Base-by-base conservation (phyloP, 768 basidiomycete species). In the Mycena chlorophos region DNA sequence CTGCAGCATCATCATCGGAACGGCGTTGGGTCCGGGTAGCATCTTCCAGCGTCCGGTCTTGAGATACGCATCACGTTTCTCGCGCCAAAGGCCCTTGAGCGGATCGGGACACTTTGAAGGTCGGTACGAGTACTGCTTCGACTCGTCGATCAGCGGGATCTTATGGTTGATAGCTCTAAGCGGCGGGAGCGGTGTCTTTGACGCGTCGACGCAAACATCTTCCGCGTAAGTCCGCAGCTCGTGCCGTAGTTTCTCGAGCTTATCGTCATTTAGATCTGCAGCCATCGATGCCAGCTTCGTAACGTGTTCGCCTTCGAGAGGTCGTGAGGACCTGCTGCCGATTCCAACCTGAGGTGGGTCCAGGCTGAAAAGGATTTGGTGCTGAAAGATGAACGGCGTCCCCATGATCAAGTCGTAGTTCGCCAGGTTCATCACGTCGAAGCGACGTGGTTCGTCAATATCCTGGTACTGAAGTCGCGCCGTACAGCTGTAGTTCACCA, bases 341-440 rank as follows among this genome's bases (percentile, higher is more conserved):
- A 63, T 52, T 2, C 45, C 47, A 27, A 63, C 31, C 2, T 46
- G 34, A 13, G 61, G 20, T 46, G 52, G 61, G 52, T 55, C 51
- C 22, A 54, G 55, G 10, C 64, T 62, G 46, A 63, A 25, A 2
- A 54, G 34, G 1, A 63, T 19, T n/a, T 52, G 31, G 29, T 63
- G 48, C 22, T 70, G 68, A 25, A 56, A 68, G 1, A 70, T 20
- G 38, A 69, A 71, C 4, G 68, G 71, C 0, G 69, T 70, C 2
- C 71, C 65, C 0, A 73, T 57, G 14, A 72, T 69, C 4, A 67
- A 22, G 23, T 76, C 67, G 37, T 75, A 73, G 6, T 54, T 61
- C 0, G 69, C 61, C 0, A 74, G 1, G 39, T 74, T 74, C 1
- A 64, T 61, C 0, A 74, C 52, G 26, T 74, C 65, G 25, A 74